phyloP scores from a whole-genome alignment of 257 asterid species.

The Salvia rosmarinus region DNA sequence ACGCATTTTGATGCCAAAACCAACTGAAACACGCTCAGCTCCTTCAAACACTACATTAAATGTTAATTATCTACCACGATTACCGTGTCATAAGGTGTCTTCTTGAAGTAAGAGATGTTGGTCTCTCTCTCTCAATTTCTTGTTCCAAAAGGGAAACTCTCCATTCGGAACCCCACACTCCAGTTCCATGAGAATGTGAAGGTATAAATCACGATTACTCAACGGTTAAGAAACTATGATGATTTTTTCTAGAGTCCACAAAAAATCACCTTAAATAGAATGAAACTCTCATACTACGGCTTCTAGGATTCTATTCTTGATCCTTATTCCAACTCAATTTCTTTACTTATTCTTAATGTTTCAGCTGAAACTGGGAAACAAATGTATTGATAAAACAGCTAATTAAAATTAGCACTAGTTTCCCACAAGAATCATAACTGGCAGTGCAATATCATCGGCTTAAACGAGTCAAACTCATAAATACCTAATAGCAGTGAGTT shows the following conservation, averaged over 20 bases:
- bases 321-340: too few relatives aligned
- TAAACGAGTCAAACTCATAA: not conserved
- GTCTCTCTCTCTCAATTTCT: conserved; percentile 40
- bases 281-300: too few relatives aligned
- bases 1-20: conserved; percentile 44
- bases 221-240: too few relatives aligned
- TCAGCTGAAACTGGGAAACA: not conserved
- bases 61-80: conserved; percentile 5
- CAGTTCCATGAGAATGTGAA: too few relatives aligned
- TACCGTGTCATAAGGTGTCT: conserved; percentile 40
- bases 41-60: conserved; percentile 30
- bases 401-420: not conserved
- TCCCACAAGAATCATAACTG: not conserved
- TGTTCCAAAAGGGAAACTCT: too few relatives aligned
- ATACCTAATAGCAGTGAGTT: too few relatives aligned
- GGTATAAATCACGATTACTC: too few relatives aligned
- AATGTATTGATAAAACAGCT: not conserved
- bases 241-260: too few relatives aligned
- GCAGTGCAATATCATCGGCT: not conserved
- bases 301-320: too few relatives aligned
- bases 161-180: too few relatives aligned
- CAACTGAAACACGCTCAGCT: conserved; percentile 38
- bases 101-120: conserved; percentile 69
- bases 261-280: too few relatives aligned
- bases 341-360: not conserved